Base-by-base conservation (phyloP, 805 yeast genomes). In the Barnettozyma sp. region DNA sequence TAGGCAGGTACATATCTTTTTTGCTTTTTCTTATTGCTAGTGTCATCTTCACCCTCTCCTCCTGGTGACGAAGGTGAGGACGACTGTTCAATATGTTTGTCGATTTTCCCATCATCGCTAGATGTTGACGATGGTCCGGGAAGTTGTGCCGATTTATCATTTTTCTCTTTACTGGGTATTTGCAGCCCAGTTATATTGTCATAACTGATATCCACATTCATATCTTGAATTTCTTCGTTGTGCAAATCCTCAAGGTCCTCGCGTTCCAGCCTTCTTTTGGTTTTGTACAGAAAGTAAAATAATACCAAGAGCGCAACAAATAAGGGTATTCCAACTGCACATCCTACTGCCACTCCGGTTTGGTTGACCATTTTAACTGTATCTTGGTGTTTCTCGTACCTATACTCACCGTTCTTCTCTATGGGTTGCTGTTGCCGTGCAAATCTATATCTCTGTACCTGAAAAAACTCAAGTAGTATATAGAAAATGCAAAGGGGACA, bases 241-340 rank as follows among this genome's bases (percentile, higher is more conserved):
- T 58, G 30, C 24, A 42, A 45, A 33, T 25, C 48, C 30, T 48
- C 59, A 17, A 55, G 49, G 27, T 55, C 59, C 38, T 71, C 77
- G 32, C 49, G 48, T 32, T 56, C 59, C 25, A 60, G 54, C 29
- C 63, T 56, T 38, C 54, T 46, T 37, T 58, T 65, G 36, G 65
- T 60, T 29, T 66, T 58, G 21, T 52, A 39, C 64, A 69, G 63
- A 38, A 67, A 60, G 9, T 42, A 42, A 3, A 56, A 22, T 0
- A 66, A 58, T 3, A 68, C 54, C 0, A 60, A 13, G 1, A 65
- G 10, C 2, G 67, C 65, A 8, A 68, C 42, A 4, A 59, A 63
- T n/a, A 62, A 47, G 1, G 78, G 78, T 17, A 72, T 58, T 22
- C 76, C 77, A 4, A 72, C 70, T 3, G 76, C 72, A 42, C 72